Conservation (phyloP, 371 early-diverging fungal genomes). For the Rhizopus arrhizus region DNA sequence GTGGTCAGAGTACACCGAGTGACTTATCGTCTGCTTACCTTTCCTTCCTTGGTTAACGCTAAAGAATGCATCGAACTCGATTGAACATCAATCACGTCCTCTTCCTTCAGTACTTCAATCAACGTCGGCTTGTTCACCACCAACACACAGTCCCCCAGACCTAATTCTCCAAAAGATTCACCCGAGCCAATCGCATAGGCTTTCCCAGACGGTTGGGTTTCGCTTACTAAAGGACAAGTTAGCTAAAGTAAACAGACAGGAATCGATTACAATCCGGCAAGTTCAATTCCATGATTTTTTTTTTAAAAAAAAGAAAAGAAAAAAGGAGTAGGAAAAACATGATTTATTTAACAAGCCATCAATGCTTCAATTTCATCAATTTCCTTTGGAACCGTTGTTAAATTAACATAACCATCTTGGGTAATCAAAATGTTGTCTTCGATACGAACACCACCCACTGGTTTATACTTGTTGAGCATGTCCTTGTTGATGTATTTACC, state of each 20-base stretch:
- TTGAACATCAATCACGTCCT: constrained; percentile 69
- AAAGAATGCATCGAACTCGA: constrained; percentile 89
- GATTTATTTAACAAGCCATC: background rate
- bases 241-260: too few relatives aligned
- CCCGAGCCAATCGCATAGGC: constrained; percentile 94
- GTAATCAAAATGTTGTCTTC: constrained; percentile 88
- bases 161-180: constrained; percentile 87
- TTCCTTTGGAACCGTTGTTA: constrained; percentile 78
- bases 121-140: constrained; percentile 72
- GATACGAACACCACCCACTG: constrained; percentile 92
- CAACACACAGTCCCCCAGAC: constrained; percentile 77
- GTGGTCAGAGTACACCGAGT: background rate
- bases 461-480: constrained; percentile 66
- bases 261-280: background rate
- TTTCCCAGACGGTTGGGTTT: constrained; percentile 44
- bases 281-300: too few relatives aligned
- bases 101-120: constrained; percentile 63
- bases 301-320: background rate
- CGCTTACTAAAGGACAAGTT: too few relatives aligned
- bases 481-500: constrained; percentile 73
- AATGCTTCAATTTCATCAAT: constrained; percentile 71
- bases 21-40: constrained; percentile 43
- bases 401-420: constrained; percentile 67
- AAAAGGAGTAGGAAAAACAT: background rate
- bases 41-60: constrained; percentile 72